These are phyloP conservation scores for Cladorrhinum sp. DNA, from an alignment of 2,329 filamentous ascomycete genomes.

Conservation along the genomic window DNA sequence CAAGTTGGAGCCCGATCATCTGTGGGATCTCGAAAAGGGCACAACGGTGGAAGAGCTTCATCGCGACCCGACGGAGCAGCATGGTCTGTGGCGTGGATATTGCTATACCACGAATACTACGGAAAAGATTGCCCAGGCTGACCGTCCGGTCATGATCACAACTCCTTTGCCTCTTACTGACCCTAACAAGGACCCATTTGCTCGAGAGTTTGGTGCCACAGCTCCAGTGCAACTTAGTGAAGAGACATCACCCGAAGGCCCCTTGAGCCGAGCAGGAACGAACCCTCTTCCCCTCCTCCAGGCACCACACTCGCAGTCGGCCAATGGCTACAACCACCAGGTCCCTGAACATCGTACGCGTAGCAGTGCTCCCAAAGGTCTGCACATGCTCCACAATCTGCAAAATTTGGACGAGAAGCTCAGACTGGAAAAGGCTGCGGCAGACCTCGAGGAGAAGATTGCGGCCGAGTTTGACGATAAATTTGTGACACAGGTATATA, in stretches of 20 bases:
- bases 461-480: slow-evolving; percentile 70
- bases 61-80: slow-evolving; percentile 54
- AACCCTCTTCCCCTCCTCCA: not conserved
- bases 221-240: slow-evolving; percentile 37
- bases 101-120: slow-evolving; percentile 47
- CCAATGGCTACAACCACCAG: not conserved
- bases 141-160: slow-evolving; percentile 48
- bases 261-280: slow-evolving; percentile 13
- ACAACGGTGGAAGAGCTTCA: slow-evolving; percentile 45
- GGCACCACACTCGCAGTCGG: not conserved
- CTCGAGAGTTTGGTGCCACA: slow-evolving; percentile 38
- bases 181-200: slow-evolving; percentile 43
- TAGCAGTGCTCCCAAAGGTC: slow-evolving; percentile 38
- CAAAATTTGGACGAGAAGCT: slow-evolving; percentile 52
- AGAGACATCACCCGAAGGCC: slow-evolving; percentile 34
- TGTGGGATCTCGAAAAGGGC: slow-evolving; percentile 47
- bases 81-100: slow-evolving; percentile 76
- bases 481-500: slow-evolving; percentile 95
- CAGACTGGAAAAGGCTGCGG: slow-evolving; percentile 47
- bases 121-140: slow-evolving; percentile 41
- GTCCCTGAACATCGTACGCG: slow-evolving; percentile 28
- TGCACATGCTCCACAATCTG: slow-evolving; percentile 51
- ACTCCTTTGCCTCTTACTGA: slow-evolving; percentile 45
- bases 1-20: slow-evolving; percentile 76
- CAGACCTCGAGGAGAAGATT: slow-evolving; percentile 53